A percentile compares a stretch with the other conserved stretches of the same genome.
Evolutionary conservation across 495 filamentous ascomycete species (phyloP).

Genomic region (Neurospora sp.): DNA sequence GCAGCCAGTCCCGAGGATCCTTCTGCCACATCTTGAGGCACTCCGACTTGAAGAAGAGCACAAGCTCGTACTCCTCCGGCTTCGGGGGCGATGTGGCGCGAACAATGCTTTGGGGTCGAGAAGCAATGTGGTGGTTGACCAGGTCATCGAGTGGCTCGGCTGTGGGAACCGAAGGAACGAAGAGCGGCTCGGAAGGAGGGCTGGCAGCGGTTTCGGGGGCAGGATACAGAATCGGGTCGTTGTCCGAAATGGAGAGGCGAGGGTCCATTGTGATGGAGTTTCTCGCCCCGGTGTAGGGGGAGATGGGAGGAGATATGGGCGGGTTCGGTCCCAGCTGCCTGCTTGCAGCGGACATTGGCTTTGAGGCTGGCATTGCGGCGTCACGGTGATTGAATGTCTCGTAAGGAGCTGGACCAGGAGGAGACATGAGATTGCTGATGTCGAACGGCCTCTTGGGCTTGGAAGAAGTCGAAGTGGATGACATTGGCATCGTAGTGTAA

Average conservation of each 20-base stretch:
- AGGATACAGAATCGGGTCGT: slow-evolving; percentile 56
- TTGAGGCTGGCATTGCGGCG: slow-evolving; percentile 19
- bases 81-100: slow-evolving; percentile 52
- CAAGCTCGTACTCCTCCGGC: slow-evolving; percentile 58
- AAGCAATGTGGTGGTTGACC: slow-evolving; percentile 57
- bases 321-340: slow-evolving; percentile 36
- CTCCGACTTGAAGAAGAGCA: slow-evolving; percentile 56
- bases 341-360: slow-evolving; percentile 22
- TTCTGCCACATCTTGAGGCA: slow-evolving; percentile 48
- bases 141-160: slow-evolving; percentile 29
- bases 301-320: slow-evolving; percentile 63
- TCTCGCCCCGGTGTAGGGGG: slow-evolving; percentile 44
- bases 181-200: slow-evolving; percentile 45
- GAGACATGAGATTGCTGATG: slow-evolving; percentile 62
- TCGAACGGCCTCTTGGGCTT: slow-evolving; percentile 24
- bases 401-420: slow-evolving; percentile 54
- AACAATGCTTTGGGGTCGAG: slow-evolving; percentile 47
- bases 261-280: slow-evolving; percentile 34
- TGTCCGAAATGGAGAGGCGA: slow-evolving; percentile 23
- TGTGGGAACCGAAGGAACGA: slow-evolving; percentile 36
- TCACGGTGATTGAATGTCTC: slow-evolving; percentile 45
- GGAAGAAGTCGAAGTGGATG: slow-evolving; percentile 1
- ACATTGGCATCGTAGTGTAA: neutral
- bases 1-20: slow-evolving; percentile 51
- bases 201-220: slow-evolving; percentile 31